These are phyloP conservation scores for Diddensiella santjacobensis DNA, from an alignment of 805 yeast genomes.

Conservation along the genomic window DNA sequence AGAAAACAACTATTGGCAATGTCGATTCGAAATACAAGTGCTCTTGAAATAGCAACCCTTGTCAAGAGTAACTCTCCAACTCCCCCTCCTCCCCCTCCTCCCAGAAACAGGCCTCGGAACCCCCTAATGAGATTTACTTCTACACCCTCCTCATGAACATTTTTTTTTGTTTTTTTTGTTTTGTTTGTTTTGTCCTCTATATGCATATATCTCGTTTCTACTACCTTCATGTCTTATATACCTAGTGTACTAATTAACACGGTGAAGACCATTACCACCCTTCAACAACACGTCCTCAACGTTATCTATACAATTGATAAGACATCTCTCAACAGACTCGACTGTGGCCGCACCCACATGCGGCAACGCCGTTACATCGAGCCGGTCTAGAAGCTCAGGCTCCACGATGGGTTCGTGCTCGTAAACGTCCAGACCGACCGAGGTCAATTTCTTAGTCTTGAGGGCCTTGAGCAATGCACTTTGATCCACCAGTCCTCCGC, in stretches of 20 bases:
- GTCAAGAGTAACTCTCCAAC: constrained; percentile 7
- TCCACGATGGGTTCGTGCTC: constrained; percentile 58
- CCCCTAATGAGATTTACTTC: neutral
- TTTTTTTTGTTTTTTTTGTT: neutral
- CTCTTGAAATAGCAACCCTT: constrained; percentile 7
- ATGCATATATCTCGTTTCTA: neutral
- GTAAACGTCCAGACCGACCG: constrained; percentile 73
- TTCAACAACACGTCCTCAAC: constrained; percentile 31
- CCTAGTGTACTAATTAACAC: constrained; percentile 9
- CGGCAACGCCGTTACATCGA: constrained; percentile 65
- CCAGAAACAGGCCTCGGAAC: constrained; percentile 6
- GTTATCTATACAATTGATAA: constrained; percentile 57
- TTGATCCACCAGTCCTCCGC: constrained; percentile 68
- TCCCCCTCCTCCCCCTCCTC: constrained; percentile 14
- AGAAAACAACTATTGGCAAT: constrained; percentile 11
- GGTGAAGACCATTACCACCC: constrained; percentile 14
- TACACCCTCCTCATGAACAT: neutral
- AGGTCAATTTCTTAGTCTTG: constrained; percentile 53
- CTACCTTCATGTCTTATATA: neutral
- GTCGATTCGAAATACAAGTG: constrained; percentile 12
- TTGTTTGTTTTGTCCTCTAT: neutral
- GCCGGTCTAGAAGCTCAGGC: constrained; percentile 47
- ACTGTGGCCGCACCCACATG: constrained; percentile 67
- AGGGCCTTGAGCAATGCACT: constrained; percentile 60
- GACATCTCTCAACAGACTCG: constrained; percentile 20